Percentiles rank a stretch among this genome's conserved stretches.
These are phyloP conservation scores for Saturnispora dispora DNA, from an alignment of 805 yeast genomes.

Conservation along the genomic window DNA sequence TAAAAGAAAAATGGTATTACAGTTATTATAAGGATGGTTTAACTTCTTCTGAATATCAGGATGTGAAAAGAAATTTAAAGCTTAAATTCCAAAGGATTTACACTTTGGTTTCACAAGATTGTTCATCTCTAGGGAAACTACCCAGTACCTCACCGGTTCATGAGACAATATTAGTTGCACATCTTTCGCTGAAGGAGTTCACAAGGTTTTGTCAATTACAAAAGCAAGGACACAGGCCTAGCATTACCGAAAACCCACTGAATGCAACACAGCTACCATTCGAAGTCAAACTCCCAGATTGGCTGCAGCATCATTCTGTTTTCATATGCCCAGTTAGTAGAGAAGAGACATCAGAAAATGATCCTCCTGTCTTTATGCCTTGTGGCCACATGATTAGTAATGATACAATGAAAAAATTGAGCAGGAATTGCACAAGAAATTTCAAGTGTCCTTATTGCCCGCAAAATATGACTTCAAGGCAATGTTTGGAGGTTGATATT, in stretches of 20 bases:
- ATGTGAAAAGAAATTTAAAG: background rate
- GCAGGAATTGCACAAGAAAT: conserved; percentile 19
- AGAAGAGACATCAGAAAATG: conserved; percentile 48
- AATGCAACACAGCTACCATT: conserved; percentile 37
- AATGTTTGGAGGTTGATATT: conserved; percentile 1
- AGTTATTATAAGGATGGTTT: background rate
- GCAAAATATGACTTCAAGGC: conserved; percentile 21
- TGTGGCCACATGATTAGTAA: conserved; percentile 45
- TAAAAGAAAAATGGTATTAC: background rate
- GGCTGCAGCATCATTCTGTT: conserved; percentile 28
- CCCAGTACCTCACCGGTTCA: background rate
- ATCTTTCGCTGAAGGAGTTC: conserved; percentile 38
- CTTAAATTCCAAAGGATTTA: background rate
- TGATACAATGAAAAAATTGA: conserved; percentile 41
- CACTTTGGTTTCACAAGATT: background rate
- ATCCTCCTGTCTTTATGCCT: conserved; percentile 42
- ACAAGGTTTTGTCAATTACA: conserved; percentile 41
- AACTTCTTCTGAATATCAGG: background rate
- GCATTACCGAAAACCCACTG: conserved; percentile 37
- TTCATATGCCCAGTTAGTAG: conserved; percentile 63
- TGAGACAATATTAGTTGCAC: background rate
- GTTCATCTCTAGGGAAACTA: conserved; percentile 18
- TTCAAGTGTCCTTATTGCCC: conserved; percentile 75
- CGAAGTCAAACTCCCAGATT: conserved; percentile 10
- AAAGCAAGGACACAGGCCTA: conserved; percentile 32